Base-by-base conservation (phyloP, 495 filamentous ascomycete species). In the Hypoxylon lenormandii region DNA sequence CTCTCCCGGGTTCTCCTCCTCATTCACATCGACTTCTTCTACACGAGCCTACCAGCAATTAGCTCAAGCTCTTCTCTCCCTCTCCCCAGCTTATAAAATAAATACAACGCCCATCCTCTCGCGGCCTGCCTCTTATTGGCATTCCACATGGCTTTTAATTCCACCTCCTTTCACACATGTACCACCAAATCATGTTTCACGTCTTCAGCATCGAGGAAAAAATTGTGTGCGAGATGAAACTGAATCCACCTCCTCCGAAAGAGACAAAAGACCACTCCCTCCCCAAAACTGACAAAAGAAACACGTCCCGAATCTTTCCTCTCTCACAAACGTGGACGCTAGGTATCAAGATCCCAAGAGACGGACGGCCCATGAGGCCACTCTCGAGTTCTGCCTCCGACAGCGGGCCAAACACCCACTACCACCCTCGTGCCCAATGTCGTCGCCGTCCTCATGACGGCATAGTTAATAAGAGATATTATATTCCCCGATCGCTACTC, bases 81-180 rank as follows among this genome's bases (percentile, higher is more conserved):
- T 52, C 42, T 33, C 45, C 50, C 36, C 23, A 26, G 23, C 6
- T 33, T 33, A 33, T 59, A 54, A 48, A 66, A 66, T 69, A 64
- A 57, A 66, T 69, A 67, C 69, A 70, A 48, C 16, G 18, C 46
- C 46, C 18, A 21, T 52, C 51, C 13, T 60, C 66, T 1, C 30
- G 30, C 55, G 63, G 58, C 65, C 61, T 72, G 64, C 72, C 72
- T 64, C 66, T 67, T 69, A 66, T 63, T 50, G 36, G 49, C 37
- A 56, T 33, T 7, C 30, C 30, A 33, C 30, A 33, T 52, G 26
- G 37, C 23, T 46, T 48, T 45, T 50, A 45, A 46, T 33, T 57
- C 16, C 47, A 38, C 33, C 36, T 26, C 49, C 42, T 13, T 21
- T 7, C 50, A 58, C 59, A 64, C 60, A 70, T 60, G 48, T 64